Conservation (phyloP, 805 yeast genomes). For the Candida gorgasii region DNA sequence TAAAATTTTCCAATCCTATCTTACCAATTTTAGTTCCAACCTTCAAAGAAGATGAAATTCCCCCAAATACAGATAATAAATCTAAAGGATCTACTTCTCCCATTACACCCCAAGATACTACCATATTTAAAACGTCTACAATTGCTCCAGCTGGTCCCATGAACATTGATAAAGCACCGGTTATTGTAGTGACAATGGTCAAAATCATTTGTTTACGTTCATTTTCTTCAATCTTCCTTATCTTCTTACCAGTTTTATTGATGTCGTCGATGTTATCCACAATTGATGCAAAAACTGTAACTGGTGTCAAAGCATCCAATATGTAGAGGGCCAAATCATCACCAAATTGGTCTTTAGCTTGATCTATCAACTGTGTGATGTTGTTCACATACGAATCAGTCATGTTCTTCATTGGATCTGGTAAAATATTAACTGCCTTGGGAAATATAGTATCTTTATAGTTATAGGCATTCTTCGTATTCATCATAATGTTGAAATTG, state of each 20-base stretch:
- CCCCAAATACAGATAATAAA: neutral
- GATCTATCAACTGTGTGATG: neutral
- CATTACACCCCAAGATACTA: neutral
- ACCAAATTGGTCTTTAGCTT: neutral
- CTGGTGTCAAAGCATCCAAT: neutral
- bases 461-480: neutral
- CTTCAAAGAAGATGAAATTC: neutral
- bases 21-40: neutral
- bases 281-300: neutral
- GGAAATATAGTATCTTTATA: neutral
- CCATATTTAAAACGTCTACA: neutral
- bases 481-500: neutral
- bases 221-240: neutral
- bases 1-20: neutral
- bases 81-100: neutral
- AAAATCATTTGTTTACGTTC: neutral
- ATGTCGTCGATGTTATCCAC: neutral
- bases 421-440: neutral
- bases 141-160: neutral
- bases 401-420: constrained; percentile 1
- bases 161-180: neutral
- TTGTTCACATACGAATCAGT: neutral
- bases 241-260: neutral
- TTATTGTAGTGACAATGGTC: neutral
- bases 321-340: neutral